These are phyloP conservation scores for Cyphellophora attinorum DNA, from an alignment of 2,329 filamentous ascomycete species.

Conservation along the genomic window DNA sequence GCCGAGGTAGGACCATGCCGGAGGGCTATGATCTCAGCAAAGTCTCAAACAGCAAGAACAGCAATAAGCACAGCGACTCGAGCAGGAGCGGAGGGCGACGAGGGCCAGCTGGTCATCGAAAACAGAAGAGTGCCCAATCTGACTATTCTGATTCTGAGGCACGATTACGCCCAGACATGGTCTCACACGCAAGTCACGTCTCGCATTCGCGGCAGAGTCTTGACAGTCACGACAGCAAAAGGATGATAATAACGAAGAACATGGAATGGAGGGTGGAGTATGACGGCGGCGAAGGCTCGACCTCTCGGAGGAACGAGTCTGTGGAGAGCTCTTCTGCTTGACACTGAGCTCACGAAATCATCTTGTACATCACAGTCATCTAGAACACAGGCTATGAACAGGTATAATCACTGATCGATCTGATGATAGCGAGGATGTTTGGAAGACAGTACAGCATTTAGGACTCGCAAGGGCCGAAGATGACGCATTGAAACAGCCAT, in stretches of 20 bases:
- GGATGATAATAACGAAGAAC: constrained; percentile 5
- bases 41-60: too few relatives aligned
- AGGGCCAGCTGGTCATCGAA: not conserved
- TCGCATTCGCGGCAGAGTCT: constrained; percentile 6
- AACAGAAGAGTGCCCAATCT: constrained; percentile 8
- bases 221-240: constrained; percentile 4
- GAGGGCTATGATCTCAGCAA: not conserved
- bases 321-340: too few relatives aligned
- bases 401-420: too few relatives aligned
- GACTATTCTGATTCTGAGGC: not conserved
- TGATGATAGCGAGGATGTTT: too few relatives aligned
- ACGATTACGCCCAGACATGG: not conserved
- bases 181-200: not conserved
- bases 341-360: too few relatives aligned
- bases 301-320: too few relatives aligned
- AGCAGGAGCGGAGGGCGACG: not conserved
- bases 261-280: constrained; percentile 1
- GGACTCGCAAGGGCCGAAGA: too few relatives aligned
- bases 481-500: too few relatives aligned
- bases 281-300: too few relatives aligned
- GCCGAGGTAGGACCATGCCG: not conserved
- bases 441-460: too few relatives aligned
- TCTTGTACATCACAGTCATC: too few relatives aligned
- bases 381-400: too few relatives aligned
- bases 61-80: not conserved